Conservation (phyloP, 2,329 filamentous ascomycete genomes). For the Diplocarpon rosae region DNA sequence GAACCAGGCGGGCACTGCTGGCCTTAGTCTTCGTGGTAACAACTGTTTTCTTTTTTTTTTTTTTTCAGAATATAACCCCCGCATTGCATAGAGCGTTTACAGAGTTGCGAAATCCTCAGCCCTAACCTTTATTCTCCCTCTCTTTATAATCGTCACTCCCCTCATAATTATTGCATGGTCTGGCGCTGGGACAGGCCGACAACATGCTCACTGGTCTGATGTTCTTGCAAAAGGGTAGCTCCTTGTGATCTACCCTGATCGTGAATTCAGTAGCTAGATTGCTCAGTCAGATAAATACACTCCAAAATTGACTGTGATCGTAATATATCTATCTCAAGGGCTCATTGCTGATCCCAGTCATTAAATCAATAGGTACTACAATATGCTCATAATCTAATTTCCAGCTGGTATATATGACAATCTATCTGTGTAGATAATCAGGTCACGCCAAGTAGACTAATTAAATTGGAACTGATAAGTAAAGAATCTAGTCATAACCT, state of each 20-base stretch:
- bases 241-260: constrained; percentile 6
- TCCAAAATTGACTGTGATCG: not conserved
- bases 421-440: no score
- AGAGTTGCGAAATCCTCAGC: constrained; percentile 4
- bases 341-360: no score
- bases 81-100: constrained; percentile 16
- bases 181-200: constrained; percentile 12
- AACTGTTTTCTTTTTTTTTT: constrained; percentile 11
- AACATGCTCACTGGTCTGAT: constrained; percentile 4
- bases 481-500: no score
- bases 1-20: no score
- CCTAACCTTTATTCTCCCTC: constrained; percentile 2
- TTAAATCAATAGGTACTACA: no score
- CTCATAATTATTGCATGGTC: constrained; percentile 13
- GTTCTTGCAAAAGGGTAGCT: not conserved
- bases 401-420: no score
- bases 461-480: no score
- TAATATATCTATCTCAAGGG: no score
- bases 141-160: constrained; percentile 11
- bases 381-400: no score
- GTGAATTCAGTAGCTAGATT: constrained; percentile 7
- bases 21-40: not conserved
- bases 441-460: no score
- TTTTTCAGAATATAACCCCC: constrained; percentile 11
- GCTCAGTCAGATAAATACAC: constrained; percentile 4